phyloP scores from a whole-genome alignment of 805 yeast genomes.

The Metschnikowia hibisci region DNA sequence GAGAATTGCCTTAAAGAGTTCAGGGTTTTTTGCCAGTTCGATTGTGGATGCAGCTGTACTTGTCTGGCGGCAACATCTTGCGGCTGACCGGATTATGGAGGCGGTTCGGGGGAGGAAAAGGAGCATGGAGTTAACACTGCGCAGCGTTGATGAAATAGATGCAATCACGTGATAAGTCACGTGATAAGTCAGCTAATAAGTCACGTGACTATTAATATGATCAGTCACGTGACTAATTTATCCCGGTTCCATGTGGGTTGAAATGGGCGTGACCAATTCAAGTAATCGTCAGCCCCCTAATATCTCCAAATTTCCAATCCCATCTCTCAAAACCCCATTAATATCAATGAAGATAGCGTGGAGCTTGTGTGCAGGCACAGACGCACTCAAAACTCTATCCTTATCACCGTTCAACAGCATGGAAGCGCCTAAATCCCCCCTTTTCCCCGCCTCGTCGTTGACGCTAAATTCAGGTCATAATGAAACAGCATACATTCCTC shows the following conservation, averaged over 20 bases:
- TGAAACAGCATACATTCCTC: slow-evolving; percentile 27
- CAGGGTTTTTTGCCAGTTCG: slow-evolving; percentile 12
- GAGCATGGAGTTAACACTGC: not conserved
- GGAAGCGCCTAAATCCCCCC: slow-evolving; percentile 17
- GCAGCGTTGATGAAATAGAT: not conserved
- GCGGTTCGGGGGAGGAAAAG: not conserved
- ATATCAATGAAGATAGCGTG: too few species aligned
- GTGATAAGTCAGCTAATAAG: too few species aligned
- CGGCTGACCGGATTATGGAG: not conserved
- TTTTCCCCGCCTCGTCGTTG: slow-evolving; percentile 24
- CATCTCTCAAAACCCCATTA: too few species aligned
- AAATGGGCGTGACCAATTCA: too few species aligned
- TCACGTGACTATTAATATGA: too few species aligned
- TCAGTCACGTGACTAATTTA: too few species aligned
- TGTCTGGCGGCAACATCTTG: not conserved
- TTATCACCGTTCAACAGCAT: not conserved
- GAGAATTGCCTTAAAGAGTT: slow-evolving; percentile 15
- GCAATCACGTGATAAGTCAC: too few species aligned
- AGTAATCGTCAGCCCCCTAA: too few species aligned
- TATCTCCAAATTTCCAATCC: too few species aligned
- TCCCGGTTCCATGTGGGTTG: too few species aligned
- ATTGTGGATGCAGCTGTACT: not conserved
- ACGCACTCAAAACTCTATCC: not conserved
- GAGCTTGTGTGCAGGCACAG: not conserved
- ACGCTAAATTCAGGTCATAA: slow-evolving; percentile 9